Conservation (phyloP, 148 eudicot genomes). For the Chenopodium quinoa region DNA sequence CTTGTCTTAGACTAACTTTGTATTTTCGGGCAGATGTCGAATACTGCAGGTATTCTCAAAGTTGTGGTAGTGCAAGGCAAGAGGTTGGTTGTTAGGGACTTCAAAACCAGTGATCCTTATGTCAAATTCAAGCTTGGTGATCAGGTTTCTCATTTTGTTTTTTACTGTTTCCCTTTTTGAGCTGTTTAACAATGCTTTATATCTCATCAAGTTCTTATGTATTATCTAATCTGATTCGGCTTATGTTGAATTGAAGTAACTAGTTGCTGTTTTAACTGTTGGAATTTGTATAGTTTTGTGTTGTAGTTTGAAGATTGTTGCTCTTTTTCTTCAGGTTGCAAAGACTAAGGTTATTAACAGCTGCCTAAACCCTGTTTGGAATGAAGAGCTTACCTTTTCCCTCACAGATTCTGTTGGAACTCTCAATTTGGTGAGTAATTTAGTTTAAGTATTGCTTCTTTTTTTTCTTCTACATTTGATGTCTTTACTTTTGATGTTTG, state of each 20-base stretch:
- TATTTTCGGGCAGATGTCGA: slow-evolving; percentile 10
- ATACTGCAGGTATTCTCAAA: slow-evolving; percentile 36
- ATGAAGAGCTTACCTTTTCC: slow-evolving; percentile 59
- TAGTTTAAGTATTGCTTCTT: too few species aligned
- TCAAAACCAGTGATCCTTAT: slow-evolving; percentile 80
- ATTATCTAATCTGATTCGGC: too few species aligned
- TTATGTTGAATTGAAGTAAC: too few species aligned
- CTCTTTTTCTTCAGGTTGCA: slow-evolving; percentile 34
- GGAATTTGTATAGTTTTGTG: too few species aligned
- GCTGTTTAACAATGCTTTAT: too few species aligned
- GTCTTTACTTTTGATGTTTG: too few species aligned
- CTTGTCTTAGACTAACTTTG: too few species aligned
- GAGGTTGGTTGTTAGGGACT: slow-evolving; percentile 61
- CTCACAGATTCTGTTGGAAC: slow-evolving; percentile 45
- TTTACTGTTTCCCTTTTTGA: too few species aligned
- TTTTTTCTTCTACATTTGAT: too few species aligned
- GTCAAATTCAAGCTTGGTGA: slow-evolving; percentile 59
- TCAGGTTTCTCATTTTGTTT: slow-evolving; percentile 35
- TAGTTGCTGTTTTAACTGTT: too few species aligned
- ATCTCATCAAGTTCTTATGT: too few species aligned
- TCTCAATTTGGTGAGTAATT: slow-evolving; percentile 47
- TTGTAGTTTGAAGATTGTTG: too few species aligned
- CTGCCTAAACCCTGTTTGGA: slow-evolving; percentile 79
- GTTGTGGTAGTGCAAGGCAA: slow-evolving; percentile 62
- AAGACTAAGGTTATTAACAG: slow-evolving; percentile 75